Evolutionary conservation across 148 eudicot species (phyloP).

Genomic region (Chenopodium quinoa): DNA sequence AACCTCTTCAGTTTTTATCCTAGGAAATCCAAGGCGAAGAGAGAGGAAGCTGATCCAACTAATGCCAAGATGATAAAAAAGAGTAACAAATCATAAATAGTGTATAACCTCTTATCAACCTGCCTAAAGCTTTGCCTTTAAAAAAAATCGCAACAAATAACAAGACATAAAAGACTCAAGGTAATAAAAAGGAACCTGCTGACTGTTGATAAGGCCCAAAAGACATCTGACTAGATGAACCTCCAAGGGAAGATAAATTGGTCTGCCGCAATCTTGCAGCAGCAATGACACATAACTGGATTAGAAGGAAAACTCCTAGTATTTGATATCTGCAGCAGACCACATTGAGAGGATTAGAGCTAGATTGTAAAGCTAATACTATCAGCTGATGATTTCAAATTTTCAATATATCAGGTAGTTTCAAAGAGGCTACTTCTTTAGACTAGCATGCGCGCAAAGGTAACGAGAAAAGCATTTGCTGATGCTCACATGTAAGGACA

Average conservation of each 20-base stretch:
- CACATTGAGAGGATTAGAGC: conserved; percentile 14
- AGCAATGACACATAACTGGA: conserved; percentile 87
- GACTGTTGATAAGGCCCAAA: conserved; percentile 59
- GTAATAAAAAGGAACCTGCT: conserved; percentile 43
- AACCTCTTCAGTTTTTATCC: not conserved
- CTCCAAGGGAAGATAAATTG: conserved; percentile 67
- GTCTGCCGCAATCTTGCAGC: conserved; percentile 84
- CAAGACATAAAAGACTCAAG: not conserved
- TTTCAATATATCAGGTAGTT: not conserved
- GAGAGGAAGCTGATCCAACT: not conserved
- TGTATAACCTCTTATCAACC: not conserved
- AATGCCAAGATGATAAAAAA: not conserved
- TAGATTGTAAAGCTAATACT: not conserved
- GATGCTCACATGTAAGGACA: not conserved
- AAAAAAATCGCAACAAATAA: not conserved
- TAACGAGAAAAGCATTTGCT: not conserved
- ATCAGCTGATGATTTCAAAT: not conserved
- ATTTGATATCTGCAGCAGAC: conserved; percentile 85
- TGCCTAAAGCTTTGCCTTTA: not conserved
- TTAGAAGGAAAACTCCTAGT: conserved; percentile 81
- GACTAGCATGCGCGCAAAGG: not conserved
- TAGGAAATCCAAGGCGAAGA: not conserved
- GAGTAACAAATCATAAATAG: not conserved
- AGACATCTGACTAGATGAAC: conserved; percentile 60
- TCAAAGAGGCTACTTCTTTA: not conserved